Base-by-base conservation (phyloP, 2,329 filamentous ascomycete species). In the Alternaria rosae region DNA sequence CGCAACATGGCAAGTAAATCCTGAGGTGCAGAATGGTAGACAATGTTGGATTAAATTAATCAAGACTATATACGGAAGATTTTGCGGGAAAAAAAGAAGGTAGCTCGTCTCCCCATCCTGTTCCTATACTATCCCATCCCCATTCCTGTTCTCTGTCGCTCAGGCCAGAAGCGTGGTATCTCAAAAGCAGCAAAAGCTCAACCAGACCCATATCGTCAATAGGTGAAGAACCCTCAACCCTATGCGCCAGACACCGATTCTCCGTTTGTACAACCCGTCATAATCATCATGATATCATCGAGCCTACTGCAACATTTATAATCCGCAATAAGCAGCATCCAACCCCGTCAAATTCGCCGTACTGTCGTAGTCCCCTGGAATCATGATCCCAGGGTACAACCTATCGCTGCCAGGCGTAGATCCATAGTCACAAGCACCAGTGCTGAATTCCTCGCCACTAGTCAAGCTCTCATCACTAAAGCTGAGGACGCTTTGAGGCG, bases 401-500 rank as follows among this genome's bases (percentile, higher is more conserved):
- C 69, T 66, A 30, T 79, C 77, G 53, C 71, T 74, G 5, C 72
- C 69, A 9, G 75, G 72, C 21, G 74, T 73, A 8, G 70, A 68
- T 2, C 68, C 72, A 42, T 69, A 75, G 3, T 77, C 75, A 30
- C 68, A 74, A n/a, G 61, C 54, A 21, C 69, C 72, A 32, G 68
- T 72, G 32, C 70, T 75, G 62, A 79, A 80, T 47, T 80, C 76
- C 54, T 84, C 83, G 3, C 86, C 84, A 15, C 85, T 86, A 15
- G 82, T 87, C 59, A 88, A 69, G 60, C 86, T 88, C 72, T 88
- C 87, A 48, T 88, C 86, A 6, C 85, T 87, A 62, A 87, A 86
- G 74, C 86, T 88, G 28, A 87, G 76, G 4, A 87, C 85, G 62
- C 86, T 88, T 66, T 85, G 85, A 28, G 85, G 77, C 0, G 75